Base-by-base conservation (phyloP, 2,329 filamentous ascomycete species). In the Rhexocercosporidium sp. region DNA sequence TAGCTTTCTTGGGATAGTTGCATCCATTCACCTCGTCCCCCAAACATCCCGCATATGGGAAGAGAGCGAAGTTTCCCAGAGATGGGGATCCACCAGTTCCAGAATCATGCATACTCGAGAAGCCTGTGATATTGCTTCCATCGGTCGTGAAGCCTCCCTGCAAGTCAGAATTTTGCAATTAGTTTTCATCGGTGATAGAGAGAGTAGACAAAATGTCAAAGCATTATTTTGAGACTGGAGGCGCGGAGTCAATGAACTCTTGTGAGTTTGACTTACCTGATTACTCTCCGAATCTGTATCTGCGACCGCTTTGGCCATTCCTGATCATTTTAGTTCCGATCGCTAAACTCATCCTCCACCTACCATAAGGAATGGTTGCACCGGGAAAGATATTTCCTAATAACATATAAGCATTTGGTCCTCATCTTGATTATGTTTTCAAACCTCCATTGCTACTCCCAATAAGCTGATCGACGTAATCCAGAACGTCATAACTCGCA, bases 1-100 rank as follows among this genome's bases (percentile, higher is more conserved):
- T 80, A 9, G 63, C 39, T 39, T 69, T 76, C 72, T 86, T 86
- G n/a, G 85, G 83, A 73, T 87, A 92, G 6, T 79, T 81, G 76
- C 90, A 92, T 4, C 81, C 80, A 72, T 92, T 81, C 60, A 93
- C 78, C 51, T 88, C 85, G 66, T 91, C 86, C 9, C 81, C 82
- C 0, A 83, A 81, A 70, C 91, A 93, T 47, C 81, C 80, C 4
- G 84, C 79, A 69, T 91, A 90, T 0, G 90, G 84, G 69, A 93
- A 93, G 1, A 93, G 80, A 0, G 91, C 88, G 66, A 93, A 93
- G 73, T 92, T 92, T 18, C 91, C 91, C 7, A 93, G 79, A 1
- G 88, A 92, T 0, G 90, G 87, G 0, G 79, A 71, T 0, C 81
- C 82, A 1, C 82, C 82, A 0, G 82, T 83, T 20, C 82, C 82